Evolutionary conservation across 73 alveolate genomes (phyloP).

Genomic region (Paramecium primaurelia): DNA sequence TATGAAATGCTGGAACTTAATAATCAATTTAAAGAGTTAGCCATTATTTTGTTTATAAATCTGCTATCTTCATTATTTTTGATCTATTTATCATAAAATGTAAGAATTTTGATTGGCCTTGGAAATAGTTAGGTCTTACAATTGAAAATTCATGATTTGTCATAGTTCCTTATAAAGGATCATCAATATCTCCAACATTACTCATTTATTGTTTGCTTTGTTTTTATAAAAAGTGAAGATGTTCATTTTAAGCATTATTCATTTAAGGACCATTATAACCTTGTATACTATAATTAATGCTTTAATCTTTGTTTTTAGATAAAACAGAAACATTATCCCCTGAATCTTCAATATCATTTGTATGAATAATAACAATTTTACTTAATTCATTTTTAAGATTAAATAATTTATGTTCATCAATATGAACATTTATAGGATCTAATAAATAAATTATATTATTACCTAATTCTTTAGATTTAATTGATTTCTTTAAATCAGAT

Average conservation of each 20-base stretch:
- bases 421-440: slow-evolving; percentile 56
- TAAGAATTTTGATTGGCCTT: background rate
- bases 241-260: background rate
- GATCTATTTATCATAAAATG: slow-evolving; percentile 22
- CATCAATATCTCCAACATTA: background rate
- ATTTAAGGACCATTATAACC: background rate
- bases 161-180: background rate
- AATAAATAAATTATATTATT: background rate
- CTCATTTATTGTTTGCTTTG: background rate
- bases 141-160: background rate
- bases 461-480: slow-evolving; percentile 33
- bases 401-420: slow-evolving; percentile 50
- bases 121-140: background rate
- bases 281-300: background rate
- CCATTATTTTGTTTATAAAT: background rate
- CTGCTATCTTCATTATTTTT: background rate
- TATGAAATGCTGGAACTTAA: slow-evolving; percentile 48
- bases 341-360: background rate
- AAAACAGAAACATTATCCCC: background rate
- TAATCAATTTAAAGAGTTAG: background rate
- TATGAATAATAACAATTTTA: background rate
- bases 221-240: background rate
- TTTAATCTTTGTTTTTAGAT: background rate
- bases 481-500: slow-evolving; percentile 51
- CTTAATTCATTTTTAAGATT: slow-evolving; percentile 23